A percentile compares a stretch with the other conserved stretches of the same genome.
phyloP scores from a whole-genome alignment of 257 asterid species.

The Lycium ferocissimum region DNA sequence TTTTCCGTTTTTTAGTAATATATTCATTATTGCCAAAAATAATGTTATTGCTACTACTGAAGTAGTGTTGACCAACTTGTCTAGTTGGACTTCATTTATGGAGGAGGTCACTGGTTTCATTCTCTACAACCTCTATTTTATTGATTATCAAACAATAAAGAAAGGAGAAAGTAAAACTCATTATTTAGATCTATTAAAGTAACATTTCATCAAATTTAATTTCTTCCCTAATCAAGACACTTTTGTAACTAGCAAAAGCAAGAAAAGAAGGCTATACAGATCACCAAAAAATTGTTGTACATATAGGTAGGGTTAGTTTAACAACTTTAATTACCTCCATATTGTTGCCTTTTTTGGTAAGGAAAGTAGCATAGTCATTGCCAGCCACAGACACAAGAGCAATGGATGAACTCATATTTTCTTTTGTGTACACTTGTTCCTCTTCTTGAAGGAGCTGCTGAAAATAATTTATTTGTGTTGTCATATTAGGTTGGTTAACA shows the following conservation, averaged over 20 bases:
- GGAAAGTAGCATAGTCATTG: conserved; percentile 65
- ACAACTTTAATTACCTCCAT: conserved; percentile 43
- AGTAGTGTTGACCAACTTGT: too few species aligned
- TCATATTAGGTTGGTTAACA: conserved; percentile 73
- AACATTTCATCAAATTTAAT: too few species aligned
- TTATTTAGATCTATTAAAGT: too few species aligned
- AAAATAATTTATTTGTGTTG: conserved; percentile 63
- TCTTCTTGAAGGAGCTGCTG: conserved; percentile 54
- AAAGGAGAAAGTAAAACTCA: too few species aligned
- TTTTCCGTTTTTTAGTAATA: too few species aligned
- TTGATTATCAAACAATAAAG: too few species aligned
- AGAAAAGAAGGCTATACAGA: conserved; percentile 11
- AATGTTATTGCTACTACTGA: too few species aligned
- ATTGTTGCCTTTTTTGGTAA: conserved; percentile 44
- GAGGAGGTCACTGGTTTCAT: too few species aligned
- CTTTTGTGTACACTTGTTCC: conserved; percentile 39
- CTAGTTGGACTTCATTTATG: too few species aligned
- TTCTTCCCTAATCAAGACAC: neutral
- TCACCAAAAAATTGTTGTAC: neutral
- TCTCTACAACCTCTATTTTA: too few species aligned
- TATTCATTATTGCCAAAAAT: too few species aligned
- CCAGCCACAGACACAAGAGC: conserved; percentile 72
- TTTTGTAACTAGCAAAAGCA: neutral
- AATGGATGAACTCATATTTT: conserved; percentile 50
- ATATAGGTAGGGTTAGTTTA: conserved; percentile 28